phyloP scores from a whole-genome alignment of 257 asterid genomes.

The Solanum ossicruentum region DNA sequence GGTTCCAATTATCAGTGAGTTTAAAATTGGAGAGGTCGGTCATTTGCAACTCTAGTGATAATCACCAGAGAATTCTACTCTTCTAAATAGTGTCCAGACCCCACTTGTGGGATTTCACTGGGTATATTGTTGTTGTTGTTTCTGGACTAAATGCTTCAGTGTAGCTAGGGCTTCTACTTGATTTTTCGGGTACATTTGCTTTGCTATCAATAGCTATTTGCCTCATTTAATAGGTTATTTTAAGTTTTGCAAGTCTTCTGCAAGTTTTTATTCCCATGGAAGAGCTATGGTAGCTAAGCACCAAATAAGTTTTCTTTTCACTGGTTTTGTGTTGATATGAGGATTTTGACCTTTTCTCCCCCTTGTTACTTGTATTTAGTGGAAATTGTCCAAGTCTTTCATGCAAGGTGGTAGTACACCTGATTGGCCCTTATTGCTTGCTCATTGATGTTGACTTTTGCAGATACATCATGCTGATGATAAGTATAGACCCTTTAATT shows the following conservation, averaged over 20 bases:
- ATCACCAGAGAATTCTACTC: not conserved
- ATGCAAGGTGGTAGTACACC: not conserved
- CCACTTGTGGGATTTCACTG: too few relatives aligned
- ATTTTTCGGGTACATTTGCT: not conserved
- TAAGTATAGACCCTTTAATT: conserved; percentile 36
- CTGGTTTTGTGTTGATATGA: not conserved
- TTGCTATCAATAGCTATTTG: not conserved
- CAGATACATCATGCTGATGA: conserved; percentile 64
- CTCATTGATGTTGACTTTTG: conserved; percentile 10
- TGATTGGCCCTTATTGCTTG: not conserved
- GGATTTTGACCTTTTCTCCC: not conserved
- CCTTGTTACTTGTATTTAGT: not conserved
- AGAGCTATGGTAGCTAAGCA: not conserved
- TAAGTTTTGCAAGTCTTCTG: not conserved
- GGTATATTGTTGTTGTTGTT: not conserved
- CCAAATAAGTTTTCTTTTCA: not conserved
- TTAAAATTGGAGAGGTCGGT: not conserved
- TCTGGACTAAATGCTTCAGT: not conserved
- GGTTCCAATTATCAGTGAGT: not conserved
- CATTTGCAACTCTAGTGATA: not conserved
- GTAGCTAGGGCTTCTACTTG: not conserved
- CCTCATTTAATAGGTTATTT: not conserved
- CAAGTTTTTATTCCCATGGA: not conserved
- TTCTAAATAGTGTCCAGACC: not conserved
- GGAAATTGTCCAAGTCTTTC: not conserved